Evolutionary conservation across 2,329 filamentous ascomycete species (phyloP).

Genomic region (Cladosporium halotolerans): DNA sequence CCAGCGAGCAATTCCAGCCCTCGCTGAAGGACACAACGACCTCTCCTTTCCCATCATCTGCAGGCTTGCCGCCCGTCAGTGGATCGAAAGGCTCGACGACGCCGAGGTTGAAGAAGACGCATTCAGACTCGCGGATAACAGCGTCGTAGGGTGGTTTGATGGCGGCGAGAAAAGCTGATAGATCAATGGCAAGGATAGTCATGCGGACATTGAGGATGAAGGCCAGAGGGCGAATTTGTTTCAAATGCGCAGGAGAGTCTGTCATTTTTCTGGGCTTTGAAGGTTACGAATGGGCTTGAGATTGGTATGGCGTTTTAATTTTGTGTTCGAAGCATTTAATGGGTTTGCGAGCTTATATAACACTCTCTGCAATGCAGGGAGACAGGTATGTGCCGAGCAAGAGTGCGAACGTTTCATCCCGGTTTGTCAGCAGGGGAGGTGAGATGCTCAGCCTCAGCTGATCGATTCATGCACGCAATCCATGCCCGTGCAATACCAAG

Average conservation of each 20-base stretch:
- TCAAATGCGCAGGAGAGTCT: background rate
- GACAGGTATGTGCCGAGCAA: too few relatives aligned
- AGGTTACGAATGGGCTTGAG: too few relatives aligned
- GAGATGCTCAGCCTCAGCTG: too few relatives aligned
- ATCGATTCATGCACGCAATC: too few relatives aligned
- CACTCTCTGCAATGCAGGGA: too few relatives aligned
- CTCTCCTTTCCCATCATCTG: background rate
- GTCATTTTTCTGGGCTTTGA: background rate
- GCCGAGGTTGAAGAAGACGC: constrained; percentile 14
- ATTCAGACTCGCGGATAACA: constrained; percentile 12
- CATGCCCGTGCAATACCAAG: too few relatives aligned
- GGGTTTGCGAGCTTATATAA: too few relatives aligned
- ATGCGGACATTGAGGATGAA: constrained; percentile 17
- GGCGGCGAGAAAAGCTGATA: constrained; percentile 13
- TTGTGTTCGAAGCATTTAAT: too few relatives aligned
- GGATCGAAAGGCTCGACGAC: constrained; percentile 12
- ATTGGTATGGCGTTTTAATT: too few relatives aligned
- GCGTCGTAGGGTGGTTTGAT: constrained; percentile 17
- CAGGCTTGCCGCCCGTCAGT: background rate
- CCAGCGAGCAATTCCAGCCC: constrained; percentile 16
- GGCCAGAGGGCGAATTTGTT: background rate
- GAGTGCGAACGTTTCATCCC: too few relatives aligned
- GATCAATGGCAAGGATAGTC: constrained; percentile 13
- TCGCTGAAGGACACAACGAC: constrained; percentile 17
- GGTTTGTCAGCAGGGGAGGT: too few relatives aligned